phyloP scores from a whole-genome alignment of 2,329 filamentous ascomycete species.

The Alternaria angustiovoidea region DNA sequence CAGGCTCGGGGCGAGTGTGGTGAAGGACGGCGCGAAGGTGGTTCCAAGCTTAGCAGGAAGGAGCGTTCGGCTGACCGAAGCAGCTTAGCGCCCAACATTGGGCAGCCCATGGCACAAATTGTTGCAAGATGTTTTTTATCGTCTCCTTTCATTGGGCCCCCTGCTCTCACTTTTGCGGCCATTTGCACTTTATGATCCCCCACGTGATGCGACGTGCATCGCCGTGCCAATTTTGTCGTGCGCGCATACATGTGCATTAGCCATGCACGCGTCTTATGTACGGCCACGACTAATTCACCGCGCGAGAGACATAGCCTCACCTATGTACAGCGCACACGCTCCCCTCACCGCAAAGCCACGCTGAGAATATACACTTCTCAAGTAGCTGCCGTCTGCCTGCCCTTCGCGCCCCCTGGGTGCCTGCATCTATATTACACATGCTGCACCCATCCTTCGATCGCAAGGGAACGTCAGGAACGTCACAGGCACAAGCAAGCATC shows the following conservation, averaged over 20 bases:
- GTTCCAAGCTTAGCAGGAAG: constrained; percentile 26
- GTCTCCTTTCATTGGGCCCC: constrained; percentile 19
- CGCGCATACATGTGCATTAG: constrained; percentile 25
- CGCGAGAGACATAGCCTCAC: constrained; percentile 20
- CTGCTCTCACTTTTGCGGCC: constrained; percentile 21
- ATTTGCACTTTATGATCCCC: not conserved
- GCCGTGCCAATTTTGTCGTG: constrained; percentile 15
- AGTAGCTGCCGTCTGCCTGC: not conserved
- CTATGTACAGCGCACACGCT: constrained; percentile 4
- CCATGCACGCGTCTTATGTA: constrained; percentile 35
- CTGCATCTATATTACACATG: not conserved
- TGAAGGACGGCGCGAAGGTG: constrained; percentile 32
- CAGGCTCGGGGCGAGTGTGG: constrained; percentile 34
- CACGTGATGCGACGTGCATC: constrained; percentile 35
- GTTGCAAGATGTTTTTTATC: constrained; percentile 29
- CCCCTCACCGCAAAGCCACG: constrained; percentile 15
- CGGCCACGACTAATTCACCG: constrained; percentile 29
- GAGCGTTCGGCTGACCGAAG: constrained; percentile 28
- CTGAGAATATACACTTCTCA: not conserved
- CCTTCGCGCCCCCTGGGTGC: not conserved
- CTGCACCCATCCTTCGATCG: constrained; percentile 1
- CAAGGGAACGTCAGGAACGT: constrained; percentile 17
- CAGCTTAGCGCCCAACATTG: constrained; percentile 10
- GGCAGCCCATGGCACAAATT: constrained; percentile 19
- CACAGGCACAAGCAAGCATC: constrained; percentile 25